Base-by-base conservation (phyloP, 768 basidiomycete species). In the Lenzites betulinus region DNA sequence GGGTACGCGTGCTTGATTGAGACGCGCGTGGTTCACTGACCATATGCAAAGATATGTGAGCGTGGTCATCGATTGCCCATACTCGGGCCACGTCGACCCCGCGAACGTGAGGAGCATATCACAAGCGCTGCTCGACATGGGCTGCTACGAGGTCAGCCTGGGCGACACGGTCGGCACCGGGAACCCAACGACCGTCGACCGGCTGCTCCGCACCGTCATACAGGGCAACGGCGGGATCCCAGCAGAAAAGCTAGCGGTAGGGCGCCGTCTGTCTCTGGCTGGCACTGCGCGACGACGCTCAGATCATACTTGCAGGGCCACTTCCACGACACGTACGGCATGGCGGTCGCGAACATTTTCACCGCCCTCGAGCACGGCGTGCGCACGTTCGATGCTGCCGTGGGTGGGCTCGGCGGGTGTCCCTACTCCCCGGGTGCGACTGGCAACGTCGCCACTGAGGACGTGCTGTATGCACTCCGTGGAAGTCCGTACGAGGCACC, bases 401-500 rank as follows among this genome's bases (percentile, higher is more conserved):
- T 97, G 18, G 93, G 89, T 18, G 95, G 95, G 0, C 85, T 98
- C 1, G 95, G 96, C 3, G 94, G 95, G 18, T 98, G 96, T 69
- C 95, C 95, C 2, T 98, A 93, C 74, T 94, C 95, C 1, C 96
- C 95, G 2, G 95, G 95, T 6, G 95, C 95, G 15, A 95, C 93
- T 0, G 95, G 96, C 16, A 97, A 97, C 66, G 92, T 97, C 18
- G 88, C 93, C 0, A 98, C 96, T 0, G 95, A 98, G 66, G 92
- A 96, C 65, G 84, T 96, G 0, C 78, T 96, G 9, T 94, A 97
- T 63, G 89, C 91, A 0, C 80, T 98, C 8, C 82, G 79, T 66
- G 86, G 76, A 51, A 88, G 86, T 11, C 79, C 76, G 7, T 86
- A 85, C 71, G 81, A 77, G 4, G 85, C 84, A 4, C 76, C 67